phyloP scores from a whole-genome alignment of 495 filamentous ascomycete species.

The Copromyces sp. region DNA sequence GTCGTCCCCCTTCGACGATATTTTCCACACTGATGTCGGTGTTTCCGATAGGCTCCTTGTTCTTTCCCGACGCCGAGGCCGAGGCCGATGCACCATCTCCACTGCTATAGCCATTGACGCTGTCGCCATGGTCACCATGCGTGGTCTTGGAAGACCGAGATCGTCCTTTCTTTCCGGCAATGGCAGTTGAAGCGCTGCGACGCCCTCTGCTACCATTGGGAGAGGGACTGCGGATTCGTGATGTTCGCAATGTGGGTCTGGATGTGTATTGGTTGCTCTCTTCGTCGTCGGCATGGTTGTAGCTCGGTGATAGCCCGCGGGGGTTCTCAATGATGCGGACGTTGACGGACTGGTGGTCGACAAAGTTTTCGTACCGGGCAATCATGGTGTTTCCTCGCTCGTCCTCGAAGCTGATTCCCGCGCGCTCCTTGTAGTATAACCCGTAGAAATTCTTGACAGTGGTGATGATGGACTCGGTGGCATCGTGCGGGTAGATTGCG shows the following conservation, averaged over 20 bases:
- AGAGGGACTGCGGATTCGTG: slow-evolving; percentile 68
- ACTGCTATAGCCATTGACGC: slow-evolving; percentile 62
- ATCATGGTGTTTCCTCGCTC: slow-evolving; percentile 77
- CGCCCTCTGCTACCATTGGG: slow-evolving; percentile 61
- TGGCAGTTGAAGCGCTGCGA: slow-evolving; percentile 61
- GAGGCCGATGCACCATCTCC: slow-evolving; percentile 66
- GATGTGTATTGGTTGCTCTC: slow-evolving; percentile 50
- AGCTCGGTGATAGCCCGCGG: slow-evolving; percentile 30
- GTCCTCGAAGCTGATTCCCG: slow-evolving; percentile 84
- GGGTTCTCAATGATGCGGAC: slow-evolving; percentile 73
- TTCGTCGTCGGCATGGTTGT: slow-evolving; percentile 23
- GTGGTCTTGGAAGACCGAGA: slow-evolving; percentile 62
- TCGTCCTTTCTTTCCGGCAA: slow-evolving; percentile 48
- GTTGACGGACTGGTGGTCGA: slow-evolving; percentile 78
- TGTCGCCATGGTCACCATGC: slow-evolving; percentile 59
- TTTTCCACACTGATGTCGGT: slow-evolving; percentile 96
- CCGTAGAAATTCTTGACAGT: slow-evolving; percentile 98
- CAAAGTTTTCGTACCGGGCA: slow-evolving; percentile 88
- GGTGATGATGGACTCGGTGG: slow-evolving; percentile 88
- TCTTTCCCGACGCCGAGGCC: slow-evolving; percentile 61
- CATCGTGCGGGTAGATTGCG: slow-evolving; percentile 84
- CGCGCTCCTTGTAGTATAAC: slow-evolving; percentile 52
- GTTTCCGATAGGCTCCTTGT: slow-evolving; percentile 76
- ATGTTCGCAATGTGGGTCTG: slow-evolving; percentile 54
- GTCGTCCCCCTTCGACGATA: slow-evolving; percentile 90